These are phyloP conservation scores for Gracilaria vermiculophylla DNA, from an alignment of 23 red algal genomes.

Conservation along the genomic window DNA sequence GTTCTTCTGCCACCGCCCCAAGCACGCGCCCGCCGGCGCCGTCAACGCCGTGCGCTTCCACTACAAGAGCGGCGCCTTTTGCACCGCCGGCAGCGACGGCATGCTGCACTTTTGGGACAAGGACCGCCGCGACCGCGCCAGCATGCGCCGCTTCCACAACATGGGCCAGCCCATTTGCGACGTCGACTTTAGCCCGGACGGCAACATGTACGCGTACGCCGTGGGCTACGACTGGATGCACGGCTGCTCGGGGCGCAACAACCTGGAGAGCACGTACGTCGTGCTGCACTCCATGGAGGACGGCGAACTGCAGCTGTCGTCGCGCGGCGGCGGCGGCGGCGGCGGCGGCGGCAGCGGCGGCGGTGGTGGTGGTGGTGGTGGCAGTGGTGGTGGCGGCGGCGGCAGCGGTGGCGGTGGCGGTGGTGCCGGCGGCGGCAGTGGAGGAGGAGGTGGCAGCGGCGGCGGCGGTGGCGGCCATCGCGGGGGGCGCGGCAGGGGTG, in stretches of 20 bases:
- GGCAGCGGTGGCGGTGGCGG: neutral
- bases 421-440: neutral
- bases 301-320: conserved; percentile 39
- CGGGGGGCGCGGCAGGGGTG: neutral
- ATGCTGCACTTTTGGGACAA: conserved; percentile 93
- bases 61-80: conserved; percentile 63
- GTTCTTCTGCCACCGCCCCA: conserved; percentile 91
- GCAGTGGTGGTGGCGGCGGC: neutral
- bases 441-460: neutral
- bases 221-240: conserved; percentile 94
- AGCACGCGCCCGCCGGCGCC: neutral
- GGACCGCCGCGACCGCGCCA: conserved; percentile 63
- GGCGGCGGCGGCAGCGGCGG: conserved; percentile 47
- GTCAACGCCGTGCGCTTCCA: conserved; percentile 87
- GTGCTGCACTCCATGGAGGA: conserved; percentile 85
- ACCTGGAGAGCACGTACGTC: conserved; percentile 59
- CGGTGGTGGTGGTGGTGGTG: conserved; percentile 19
- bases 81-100: conserved; percentile 72
- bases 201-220: conserved; percentile 86
- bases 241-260: conserved; percentile 59
- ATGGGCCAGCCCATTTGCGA: conserved; percentile 71
- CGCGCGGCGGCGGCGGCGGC: neutral
- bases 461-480: neutral
- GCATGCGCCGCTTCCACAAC: conserved; percentile 64
- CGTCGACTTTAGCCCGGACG: conserved; percentile 71